These are phyloP conservation scores for Tuber melanosporum DNA, from an alignment of 495 filamentous ascomycete genomes.

Conservation along the genomic window DNA sequence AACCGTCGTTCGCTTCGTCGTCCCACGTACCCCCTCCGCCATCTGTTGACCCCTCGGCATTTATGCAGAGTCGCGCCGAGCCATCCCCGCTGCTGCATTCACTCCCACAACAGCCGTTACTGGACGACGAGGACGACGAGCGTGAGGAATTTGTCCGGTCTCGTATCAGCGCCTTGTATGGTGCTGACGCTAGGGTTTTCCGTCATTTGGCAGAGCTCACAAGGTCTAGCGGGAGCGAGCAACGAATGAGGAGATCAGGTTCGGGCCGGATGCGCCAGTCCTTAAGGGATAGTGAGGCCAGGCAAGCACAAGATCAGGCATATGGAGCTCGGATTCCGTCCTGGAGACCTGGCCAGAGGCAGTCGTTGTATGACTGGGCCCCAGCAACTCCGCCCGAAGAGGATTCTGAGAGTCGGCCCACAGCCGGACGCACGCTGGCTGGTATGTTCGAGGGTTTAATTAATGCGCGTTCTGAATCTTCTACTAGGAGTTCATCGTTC, in stretches of 20 bases:
- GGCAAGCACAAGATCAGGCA: conserved; percentile 28
- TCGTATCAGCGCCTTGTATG: conserved; percentile 23
- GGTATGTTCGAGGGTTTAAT: conserved; percentile 16
- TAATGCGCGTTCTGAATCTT: conserved; percentile 1
- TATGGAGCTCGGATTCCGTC: conserved; percentile 38
- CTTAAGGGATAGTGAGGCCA: conserved; percentile 24
- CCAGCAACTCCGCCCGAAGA: conserved; percentile 33
- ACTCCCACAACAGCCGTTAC: conserved; percentile 18
- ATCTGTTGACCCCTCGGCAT: conserved; percentile 19
- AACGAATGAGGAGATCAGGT: conserved; percentile 28
- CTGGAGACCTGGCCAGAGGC: conserved; percentile 39
- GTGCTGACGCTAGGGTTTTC: background rate
- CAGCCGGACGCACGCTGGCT: conserved; percentile 4
- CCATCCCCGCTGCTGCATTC: conserved; percentile 28
- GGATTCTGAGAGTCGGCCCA: conserved; percentile 21
- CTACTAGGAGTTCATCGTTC: conserved; percentile 13
- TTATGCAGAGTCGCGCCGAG: conserved; percentile 16
- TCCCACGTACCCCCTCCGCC: conserved; percentile 19
- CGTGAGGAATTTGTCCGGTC: conserved; percentile 6
- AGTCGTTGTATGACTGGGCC: conserved; percentile 41
- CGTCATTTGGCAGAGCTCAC: background rate
- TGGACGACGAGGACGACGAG: conserved; percentile 10
- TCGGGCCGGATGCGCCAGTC: conserved; percentile 31
- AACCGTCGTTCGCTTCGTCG: conserved; percentile 23
- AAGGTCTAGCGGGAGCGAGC: conserved; percentile 12